phyloP scores from a whole-genome alignment of 2,329 filamentous ascomycete species.

The Colletotrichum lini region DNA sequence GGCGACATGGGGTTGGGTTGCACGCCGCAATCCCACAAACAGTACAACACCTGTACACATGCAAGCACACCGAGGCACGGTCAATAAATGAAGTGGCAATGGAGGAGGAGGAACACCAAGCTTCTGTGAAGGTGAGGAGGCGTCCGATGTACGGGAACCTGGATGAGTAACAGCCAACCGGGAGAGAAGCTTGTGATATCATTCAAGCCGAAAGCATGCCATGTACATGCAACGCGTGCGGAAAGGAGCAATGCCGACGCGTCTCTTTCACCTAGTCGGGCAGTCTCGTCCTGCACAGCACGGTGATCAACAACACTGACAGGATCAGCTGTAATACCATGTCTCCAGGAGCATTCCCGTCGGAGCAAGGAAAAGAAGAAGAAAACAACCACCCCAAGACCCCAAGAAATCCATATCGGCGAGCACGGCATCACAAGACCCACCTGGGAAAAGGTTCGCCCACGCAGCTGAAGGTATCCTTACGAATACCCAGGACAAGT shows the following conservation, averaged over 20 bases:
- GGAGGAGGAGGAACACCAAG: slow-evolving; percentile 15
- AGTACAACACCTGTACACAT: not conserved
- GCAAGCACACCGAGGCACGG: not conserved
- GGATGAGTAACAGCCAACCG: not conserved
- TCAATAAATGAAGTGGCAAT: slow-evolving; percentile 4
- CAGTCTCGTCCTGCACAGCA: slow-evolving; percentile 22
- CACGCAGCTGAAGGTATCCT: slow-evolving; percentile 17
- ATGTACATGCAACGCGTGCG: slow-evolving; percentile 8
- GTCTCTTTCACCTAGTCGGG: slow-evolving; percentile 32
- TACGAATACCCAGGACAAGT: too few relatives aligned
- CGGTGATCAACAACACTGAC: slow-evolving; percentile 6
- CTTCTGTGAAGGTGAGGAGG: slow-evolving; percentile 15
- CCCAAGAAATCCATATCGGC: slow-evolving; percentile 29
- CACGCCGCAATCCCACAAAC: slow-evolving; percentile 2
- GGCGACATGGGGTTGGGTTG: slow-evolving; percentile 28
- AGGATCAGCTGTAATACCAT: not conserved
- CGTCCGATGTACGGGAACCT: slow-evolving; percentile 29
- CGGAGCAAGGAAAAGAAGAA: slow-evolving; percentile 2
- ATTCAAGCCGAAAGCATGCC: not conserved
- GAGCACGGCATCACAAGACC: slow-evolving; percentile 34
- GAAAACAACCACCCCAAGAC: not conserved
- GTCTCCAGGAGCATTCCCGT: slow-evolving; percentile 7
- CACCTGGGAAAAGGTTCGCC: slow-evolving; percentile 27
- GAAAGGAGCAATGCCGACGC: slow-evolving; percentile 30
- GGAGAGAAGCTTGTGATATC: slow-evolving; percentile 1